Base-by-base conservation (phyloP, 306 rosid genomes). In the Dryas drummondii region DNA sequence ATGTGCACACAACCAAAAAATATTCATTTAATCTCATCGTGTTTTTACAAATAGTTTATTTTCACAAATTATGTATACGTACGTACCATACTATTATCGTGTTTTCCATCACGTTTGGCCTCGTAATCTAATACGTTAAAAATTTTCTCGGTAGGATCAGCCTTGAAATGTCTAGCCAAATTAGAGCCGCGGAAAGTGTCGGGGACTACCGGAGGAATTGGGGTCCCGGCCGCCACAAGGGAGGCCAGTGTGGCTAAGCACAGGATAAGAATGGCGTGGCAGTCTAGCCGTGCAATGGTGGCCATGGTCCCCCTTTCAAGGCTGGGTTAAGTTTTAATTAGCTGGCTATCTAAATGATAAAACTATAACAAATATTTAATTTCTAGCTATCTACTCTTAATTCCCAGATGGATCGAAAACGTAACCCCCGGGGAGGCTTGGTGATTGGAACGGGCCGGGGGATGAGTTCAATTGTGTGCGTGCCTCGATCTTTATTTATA, bases 21-120 rank as follows among this genome's bases (percentile, higher is more conserved):
- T 32, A 32, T 32, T 32, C 2, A 32, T 32, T 32, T 32, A 32
- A 32, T 32, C 37, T 32, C 37, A 32, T 32, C 37, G 22, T 22
- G 22, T 22, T 22, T 22, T 22, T 1, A 22, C 22, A 22, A 22
- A 22, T 22, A 22, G 0, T 22, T 22, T 22, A 0, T 22, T 22
- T 22, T 22, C 22, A 22, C 22, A 0, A 22, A 22, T 22, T 22
- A 22, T 22, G 22, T 32, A 12, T 26, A 10, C 5, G 16, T 40
- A 71, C 53, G 22, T 54, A 71, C 75, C 17, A 72, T 58, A 37
- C 67, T n/a, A 7, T 67, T 37, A 50, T 94, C 97, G 22, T n/a
- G 12, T 5, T 0, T 32, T 46, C 96, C 94, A 72, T 86, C 76
- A 45, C 84, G 63, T 70, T 60, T 72, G 75, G 97, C 97, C 2